Evolutionary conservation across 768 basidiomycete species (phyloP), one percentile per base, ranked within the genome.

Genomic region (Neoboletus subvelutipes): DNA sequence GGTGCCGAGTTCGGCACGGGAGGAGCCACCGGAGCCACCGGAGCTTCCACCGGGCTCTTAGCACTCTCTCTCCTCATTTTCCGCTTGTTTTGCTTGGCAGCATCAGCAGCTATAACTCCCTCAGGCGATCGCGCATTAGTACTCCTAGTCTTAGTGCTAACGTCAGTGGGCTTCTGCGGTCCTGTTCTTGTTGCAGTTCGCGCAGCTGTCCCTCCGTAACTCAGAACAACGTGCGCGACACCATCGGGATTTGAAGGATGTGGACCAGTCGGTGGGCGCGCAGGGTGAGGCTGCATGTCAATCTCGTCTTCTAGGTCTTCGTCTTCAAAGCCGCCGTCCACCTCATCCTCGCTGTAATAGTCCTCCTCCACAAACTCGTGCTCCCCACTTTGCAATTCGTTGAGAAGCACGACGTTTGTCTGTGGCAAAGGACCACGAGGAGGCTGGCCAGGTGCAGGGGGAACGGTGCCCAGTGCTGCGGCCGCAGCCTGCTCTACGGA

Each of bases 401-500:
- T 69, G 50, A 73, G 65, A 57, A 78, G 71, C 60, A 77, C 73
- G 36, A 75, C 76, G 55, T 72, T 75, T 20, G 70, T 60, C 57
- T 67, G 68, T 1, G 70, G 70, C 24, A 72, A 42, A 11, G 68
- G 67, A 24, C 68, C 71, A 49, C 71, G 71, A 46, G 71, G 73
- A 36, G 68, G 71, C 31, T 68, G 68, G 22, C 70, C 70, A 28
- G 70, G 66, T 13, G 68, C 60, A 41, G 67, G 70, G 7, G 67
- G 74, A 17, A 59, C 64, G 20, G 62, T 61, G 18, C 68, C 64
- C n/a, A 70, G 61, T 34, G 71, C 73, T 48, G 73, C 72, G 20
- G 73, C 77, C 22, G 74, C 74, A 6, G 76, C 77, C 61, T 81
- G 78, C 55, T 82, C 81, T 64, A 83, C 77, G 48, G 80, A 80